Percentiles rank a stretch among this genome's conserved stretches.
Evolutionary conservation across 768 basidiomycete species (phyloP).

Genomic region (Pulveroboletus sp.): DNA sequence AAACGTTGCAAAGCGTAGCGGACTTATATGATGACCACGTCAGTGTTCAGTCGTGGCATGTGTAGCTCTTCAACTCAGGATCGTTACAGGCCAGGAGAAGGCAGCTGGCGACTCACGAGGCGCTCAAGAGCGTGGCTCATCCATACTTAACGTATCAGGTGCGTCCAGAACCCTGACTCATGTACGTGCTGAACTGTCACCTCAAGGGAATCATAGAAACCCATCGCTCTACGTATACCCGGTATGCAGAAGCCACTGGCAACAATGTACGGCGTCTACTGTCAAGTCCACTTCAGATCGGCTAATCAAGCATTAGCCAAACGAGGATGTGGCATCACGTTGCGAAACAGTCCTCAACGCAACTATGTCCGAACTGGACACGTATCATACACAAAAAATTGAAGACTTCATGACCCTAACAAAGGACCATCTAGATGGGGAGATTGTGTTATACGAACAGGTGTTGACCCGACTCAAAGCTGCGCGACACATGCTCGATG

Average conservation of each 20-base stretch:
- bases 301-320: slow-evolving; percentile 37
- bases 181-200: background rate
- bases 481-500: slow-evolving; percentile 54
- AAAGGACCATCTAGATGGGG: slow-evolving; percentile 70
- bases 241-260: slow-evolving; percentile 53
- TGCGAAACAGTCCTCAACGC: slow-evolving; percentile 87
- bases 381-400: slow-evolving; percentile 67
- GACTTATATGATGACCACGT: slow-evolving; percentile 80
- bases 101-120: slow-evolving; percentile 71
- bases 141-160: slow-evolving; percentile 71
- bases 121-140: slow-evolving; percentile 71
- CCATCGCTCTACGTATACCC: slow-evolving; percentile 62
- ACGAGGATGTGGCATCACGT: slow-evolving; percentile 64
- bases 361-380: slow-evolving; percentile 86
- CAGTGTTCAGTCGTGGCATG: slow-evolving; percentile 23
- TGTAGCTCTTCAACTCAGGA: slow-evolving; percentile 5
- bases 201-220: slow-evolving; percentile 67
- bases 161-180: background rate
- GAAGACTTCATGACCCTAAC: slow-evolving; percentile 62
- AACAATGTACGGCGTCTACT: slow-evolving; percentile 23
- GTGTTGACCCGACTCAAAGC: slow-evolving; percentile 54
- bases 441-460: slow-evolving; percentile 74
- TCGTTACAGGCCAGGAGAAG: slow-evolving; percentile 60
- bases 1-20: slow-evolving; percentile 68
- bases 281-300: background rate